These are phyloP conservation scores for Claviceps paspali DNA, from an alignment of 2,329 filamentous ascomycete species.

Conservation along the genomic window DNA sequence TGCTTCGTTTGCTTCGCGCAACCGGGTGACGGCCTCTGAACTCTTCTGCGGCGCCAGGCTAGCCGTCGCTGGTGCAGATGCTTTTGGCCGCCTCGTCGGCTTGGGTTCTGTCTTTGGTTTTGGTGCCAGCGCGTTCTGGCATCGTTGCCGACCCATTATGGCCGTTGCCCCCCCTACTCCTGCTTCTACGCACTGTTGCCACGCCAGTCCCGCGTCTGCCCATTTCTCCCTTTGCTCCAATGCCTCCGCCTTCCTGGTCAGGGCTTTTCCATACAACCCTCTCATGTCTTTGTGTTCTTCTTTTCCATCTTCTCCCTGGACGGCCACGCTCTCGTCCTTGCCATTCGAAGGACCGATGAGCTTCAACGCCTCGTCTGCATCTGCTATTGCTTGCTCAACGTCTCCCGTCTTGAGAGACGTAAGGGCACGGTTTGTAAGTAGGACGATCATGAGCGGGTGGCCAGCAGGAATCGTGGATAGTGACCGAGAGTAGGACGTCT, in stretches of 20 bases:
- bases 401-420: constrained; percentile 86
- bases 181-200: constrained; percentile 69
- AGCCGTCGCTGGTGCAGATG: constrained; percentile 17
- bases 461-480: constrained; percentile 56
- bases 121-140: constrained; percentile 69
- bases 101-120: constrained; percentile 32
- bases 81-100: constrained; percentile 23
- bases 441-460: constrained; percentile 76
- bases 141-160: constrained; percentile 73
- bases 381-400: constrained; percentile 69
- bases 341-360: constrained; percentile 71
- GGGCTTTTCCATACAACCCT: constrained; percentile 83
- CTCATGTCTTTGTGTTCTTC: constrained; percentile 69
- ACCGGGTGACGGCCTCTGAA: constrained; percentile 64
- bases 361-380: constrained; percentile 66
- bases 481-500: constrained; percentile 66
- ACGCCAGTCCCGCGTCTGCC: constrained; percentile 65
- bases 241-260: constrained; percentile 90
- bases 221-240: constrained; percentile 93
- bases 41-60: constrained; percentile 31
- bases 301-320: constrained; percentile 40
- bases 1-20: constrained; percentile 72
- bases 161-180: constrained; percentile 77
- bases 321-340: constrained; percentile 61
- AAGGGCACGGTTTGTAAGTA: constrained; percentile 80